phyloP scores from a whole-genome alignment of 176 grass and related monocot species.

The Areca catechu region DNA sequence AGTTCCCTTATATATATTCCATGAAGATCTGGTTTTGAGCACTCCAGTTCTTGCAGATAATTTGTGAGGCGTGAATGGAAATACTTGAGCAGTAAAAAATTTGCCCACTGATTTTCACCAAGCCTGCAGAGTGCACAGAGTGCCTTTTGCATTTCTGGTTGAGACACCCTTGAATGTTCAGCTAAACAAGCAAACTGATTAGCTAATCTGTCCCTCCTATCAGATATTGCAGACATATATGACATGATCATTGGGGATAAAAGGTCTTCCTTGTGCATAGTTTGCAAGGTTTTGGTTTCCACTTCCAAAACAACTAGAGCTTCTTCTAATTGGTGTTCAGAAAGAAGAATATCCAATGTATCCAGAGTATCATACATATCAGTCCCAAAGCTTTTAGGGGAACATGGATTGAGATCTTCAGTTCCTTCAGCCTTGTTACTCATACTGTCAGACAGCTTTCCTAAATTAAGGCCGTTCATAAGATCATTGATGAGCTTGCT shows the following conservation, averaged over 20 bases:
- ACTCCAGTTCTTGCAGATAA: constrained; percentile 6
- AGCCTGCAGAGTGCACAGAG: constrained; percentile 38
- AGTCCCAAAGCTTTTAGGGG: not conserved
- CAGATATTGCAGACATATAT: constrained; percentile 10
- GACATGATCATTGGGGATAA: not conserved
- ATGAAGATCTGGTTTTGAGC: not conserved
- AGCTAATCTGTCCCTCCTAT: constrained; percentile 18
- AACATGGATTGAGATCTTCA: constrained; percentile 5
- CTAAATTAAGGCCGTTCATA: constrained; percentile 18
- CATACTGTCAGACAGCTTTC: not conserved
- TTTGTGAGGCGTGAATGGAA: not conserved
- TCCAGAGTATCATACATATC: constrained; percentile 3
- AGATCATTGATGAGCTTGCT: constrained; percentile 26
- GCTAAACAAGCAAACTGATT: constrained; percentile 19
- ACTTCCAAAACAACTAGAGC: constrained; percentile 24
- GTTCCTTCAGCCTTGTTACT: not conserved
- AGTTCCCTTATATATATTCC: constrained; percentile 25
- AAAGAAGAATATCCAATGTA: constrained; percentile 29
- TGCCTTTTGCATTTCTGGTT: constrained; percentile 23
- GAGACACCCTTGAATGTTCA: constrained; percentile 27
- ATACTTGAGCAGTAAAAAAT: constrained; percentile 24
- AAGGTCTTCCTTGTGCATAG: constrained; percentile 4
- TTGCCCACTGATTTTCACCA: constrained; percentile 21
- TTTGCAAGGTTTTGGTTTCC: not conserved
- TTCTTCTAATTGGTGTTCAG: constrained; percentile 33